Percentiles rank a stretch among this genome's conserved stretches.
Conservation (phyloP, 108 stramenopile species). For the Nitzschia sp. region DNA sequence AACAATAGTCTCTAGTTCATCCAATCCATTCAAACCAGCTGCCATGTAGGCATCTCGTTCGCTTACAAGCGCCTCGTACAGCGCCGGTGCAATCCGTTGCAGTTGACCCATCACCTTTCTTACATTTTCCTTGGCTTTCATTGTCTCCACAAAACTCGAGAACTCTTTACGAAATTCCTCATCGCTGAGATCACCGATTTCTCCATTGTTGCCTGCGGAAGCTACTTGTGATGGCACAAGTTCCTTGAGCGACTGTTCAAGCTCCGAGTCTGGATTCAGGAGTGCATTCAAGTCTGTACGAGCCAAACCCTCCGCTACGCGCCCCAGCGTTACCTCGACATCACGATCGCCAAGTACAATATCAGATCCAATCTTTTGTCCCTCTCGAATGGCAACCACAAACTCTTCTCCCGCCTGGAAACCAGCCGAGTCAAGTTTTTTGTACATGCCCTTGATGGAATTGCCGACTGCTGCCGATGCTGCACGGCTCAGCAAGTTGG, state of each 20-base stretch:
- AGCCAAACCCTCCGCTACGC: conserved; percentile 60
- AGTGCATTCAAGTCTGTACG: conserved; percentile 62
- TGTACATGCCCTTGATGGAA: conserved; percentile 68
- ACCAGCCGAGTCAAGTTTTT: conserved; percentile 61
- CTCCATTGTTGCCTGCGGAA: not conserved
- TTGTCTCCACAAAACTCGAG: conserved; percentile 55
- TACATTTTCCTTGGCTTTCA: conserved; percentile 21
- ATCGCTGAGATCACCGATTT: conserved; percentile 17
- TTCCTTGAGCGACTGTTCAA: conserved; percentile 49
- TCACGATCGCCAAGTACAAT: conserved; percentile 80
- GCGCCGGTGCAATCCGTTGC: conserved; percentile 54
- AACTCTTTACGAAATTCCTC: conserved; percentile 49
- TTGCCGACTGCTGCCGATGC: conserved; percentile 42
- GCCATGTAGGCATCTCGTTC: conserved; percentile 87
- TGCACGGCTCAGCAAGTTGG: conserved; percentile 20
- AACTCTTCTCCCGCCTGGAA: conserved; percentile 80
- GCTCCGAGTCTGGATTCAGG: conserved; percentile 46
- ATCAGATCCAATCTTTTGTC: conserved; percentile 52
- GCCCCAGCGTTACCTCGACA: conserved; percentile 71
- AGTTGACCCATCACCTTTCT: conserved; percentile 48
- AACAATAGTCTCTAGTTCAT: conserved; percentile 53
- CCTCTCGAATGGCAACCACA: conserved; percentile 65
- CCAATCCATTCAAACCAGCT: conserved; percentile 56
- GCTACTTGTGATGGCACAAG: conserved; percentile 18
- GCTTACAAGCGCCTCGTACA: conserved; percentile 71